Base-by-base conservation (phyloP, 208 protist genomes). In the Angomonas deanei region DNA sequence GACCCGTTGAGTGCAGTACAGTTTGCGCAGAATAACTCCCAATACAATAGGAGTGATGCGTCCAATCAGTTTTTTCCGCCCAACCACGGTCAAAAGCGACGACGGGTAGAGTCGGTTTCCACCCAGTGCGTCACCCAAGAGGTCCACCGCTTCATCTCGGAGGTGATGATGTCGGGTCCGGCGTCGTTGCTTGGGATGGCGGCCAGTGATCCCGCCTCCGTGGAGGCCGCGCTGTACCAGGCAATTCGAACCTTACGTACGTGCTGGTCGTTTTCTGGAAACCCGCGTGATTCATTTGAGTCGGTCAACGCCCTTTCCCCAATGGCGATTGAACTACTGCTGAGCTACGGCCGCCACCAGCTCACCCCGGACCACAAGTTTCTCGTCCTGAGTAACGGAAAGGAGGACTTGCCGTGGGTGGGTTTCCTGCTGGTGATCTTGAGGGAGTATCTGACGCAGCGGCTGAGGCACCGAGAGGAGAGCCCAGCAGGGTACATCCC, bases 281-380 rank as follows among this genome's bases (percentile, higher is more conserved):
- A 60, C 21, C 82, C 80, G 0, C 74, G 74, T 38, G 86, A 89
- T 52, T 68, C 73, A 19, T 92, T 90, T 48, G 86, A 90, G 56
- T 73, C 86, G 5, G 71, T 78, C 27, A 66, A 66, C 30, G 39
- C 60, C 52, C 68, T 89, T 3, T 75, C 76, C 17, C 56, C 70
- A 27, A 62, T 85, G 48, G 57, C 80, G 19, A 34, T 70, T 31
- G 57, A 84, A 24, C 74, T 89, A 10, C 80, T 92, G 23, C 72
- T 82, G 30, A 73, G 64, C 17, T 89, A 81, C 63, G 86, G 77
- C 19, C 68, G 63, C 24, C 80, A 88, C 60, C 50, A 34, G 10
- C 13, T 82, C 47, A 88, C 76, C 15, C 15, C 34, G 26, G 68
- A 80, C 50, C 64, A 61, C 15, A 71, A 81, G 28, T 84, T 78